phyloP scores from a whole-genome alignment of 495 filamentous ascomycete species.

The Aspergillus diversus region DNA sequence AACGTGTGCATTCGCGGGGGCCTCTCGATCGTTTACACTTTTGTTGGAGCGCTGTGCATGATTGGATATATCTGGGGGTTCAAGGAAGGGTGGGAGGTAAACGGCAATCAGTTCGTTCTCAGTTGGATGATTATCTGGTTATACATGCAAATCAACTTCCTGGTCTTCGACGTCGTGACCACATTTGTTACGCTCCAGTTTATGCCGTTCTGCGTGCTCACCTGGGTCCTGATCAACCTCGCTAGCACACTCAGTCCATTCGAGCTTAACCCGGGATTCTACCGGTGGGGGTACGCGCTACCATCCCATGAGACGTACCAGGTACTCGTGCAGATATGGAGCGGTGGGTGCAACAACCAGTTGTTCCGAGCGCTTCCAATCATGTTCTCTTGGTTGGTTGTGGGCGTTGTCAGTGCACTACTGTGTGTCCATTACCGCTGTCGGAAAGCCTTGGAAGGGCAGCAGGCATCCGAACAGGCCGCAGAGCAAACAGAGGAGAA shows the following conservation, averaged over 20 bases:
- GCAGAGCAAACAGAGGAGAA: neutral
- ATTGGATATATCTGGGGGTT: constrained; percentile 52
- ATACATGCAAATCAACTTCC: constrained; percentile 49
- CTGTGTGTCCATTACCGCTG: neutral
- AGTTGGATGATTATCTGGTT: constrained; percentile 53
- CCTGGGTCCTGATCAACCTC: constrained; percentile 50
- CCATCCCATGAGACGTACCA: constrained; percentile 50
- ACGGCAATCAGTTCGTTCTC: constrained; percentile 41
- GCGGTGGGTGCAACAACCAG: constrained; percentile 44
- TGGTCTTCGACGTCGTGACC: constrained; percentile 33
- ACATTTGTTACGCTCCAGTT: constrained; percentile 24
- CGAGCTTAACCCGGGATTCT: constrained; percentile 44
- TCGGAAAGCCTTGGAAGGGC: neutral
- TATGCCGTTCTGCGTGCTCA: constrained; percentile 47
- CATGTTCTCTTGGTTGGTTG: constrained; percentile 40
- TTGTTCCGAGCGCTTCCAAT: constrained; percentile 44
- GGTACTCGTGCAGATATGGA: constrained; percentile 49
- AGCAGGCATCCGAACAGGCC: neutral
- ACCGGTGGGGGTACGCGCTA: constrained; percentile 46
- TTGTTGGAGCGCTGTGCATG: constrained; percentile 43
- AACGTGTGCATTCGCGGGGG: constrained; percentile 43
- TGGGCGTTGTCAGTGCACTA: neutral
- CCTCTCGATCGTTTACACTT: constrained; percentile 43
- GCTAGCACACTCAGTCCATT: constrained; percentile 48
- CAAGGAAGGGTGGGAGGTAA: constrained; percentile 44